phyloP scores from a whole-genome alignment of 2,329 filamentous ascomycete genomes.

The Nothomitra cinnamomea region DNA sequence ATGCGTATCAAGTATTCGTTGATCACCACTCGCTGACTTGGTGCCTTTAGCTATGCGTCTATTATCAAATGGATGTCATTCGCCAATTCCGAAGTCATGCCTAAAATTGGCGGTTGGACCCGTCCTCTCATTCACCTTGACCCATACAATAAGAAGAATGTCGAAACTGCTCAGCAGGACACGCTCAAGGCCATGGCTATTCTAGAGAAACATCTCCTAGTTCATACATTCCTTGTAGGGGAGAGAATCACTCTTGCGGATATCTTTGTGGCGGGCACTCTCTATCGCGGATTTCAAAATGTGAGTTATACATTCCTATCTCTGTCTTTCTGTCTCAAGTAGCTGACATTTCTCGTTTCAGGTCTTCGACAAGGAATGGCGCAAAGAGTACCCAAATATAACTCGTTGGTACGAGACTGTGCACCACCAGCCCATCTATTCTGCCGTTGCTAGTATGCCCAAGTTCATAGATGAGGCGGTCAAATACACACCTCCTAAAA shows the following conservation, averaged over 20 bases:
- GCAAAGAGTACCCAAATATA: conserved; percentile 64
- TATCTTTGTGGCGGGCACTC: conserved; percentile 63
- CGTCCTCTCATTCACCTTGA: conserved; percentile 64
- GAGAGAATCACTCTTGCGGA: conserved; percentile 97
- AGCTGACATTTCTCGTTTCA: neutral
- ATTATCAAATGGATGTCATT: conserved; percentile 98
- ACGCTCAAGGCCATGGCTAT: conserved; percentile 50
- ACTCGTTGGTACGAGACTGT: conserved; percentile 92
- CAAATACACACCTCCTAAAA: conserved; percentile 60
- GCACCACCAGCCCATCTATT: conserved; percentile 82
- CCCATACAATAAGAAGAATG: conserved; percentile 95
- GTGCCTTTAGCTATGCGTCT: conserved; percentile 53
- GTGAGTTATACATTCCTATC: conserved; percentile 17
- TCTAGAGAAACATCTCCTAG: conserved; percentile 72
- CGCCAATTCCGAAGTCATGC: conserved; percentile 76
- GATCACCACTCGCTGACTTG: conserved; percentile 12
- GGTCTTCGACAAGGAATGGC: conserved; percentile 81
- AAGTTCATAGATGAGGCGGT: conserved; percentile 66
- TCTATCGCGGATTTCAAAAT: conserved; percentile 78
- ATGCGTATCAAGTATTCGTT: conserved; percentile 11
- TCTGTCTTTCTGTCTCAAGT: neutral
- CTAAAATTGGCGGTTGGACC: conserved; percentile 63
- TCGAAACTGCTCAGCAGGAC: conserved; percentile 61
- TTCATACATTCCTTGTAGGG: conserved; percentile 94
- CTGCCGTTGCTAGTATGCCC: conserved; percentile 57